These are phyloP conservation scores for Xylaria sp. DNA, from an alignment of 2,329 filamentous ascomycete genomes.

Conservation along the genomic window DNA sequence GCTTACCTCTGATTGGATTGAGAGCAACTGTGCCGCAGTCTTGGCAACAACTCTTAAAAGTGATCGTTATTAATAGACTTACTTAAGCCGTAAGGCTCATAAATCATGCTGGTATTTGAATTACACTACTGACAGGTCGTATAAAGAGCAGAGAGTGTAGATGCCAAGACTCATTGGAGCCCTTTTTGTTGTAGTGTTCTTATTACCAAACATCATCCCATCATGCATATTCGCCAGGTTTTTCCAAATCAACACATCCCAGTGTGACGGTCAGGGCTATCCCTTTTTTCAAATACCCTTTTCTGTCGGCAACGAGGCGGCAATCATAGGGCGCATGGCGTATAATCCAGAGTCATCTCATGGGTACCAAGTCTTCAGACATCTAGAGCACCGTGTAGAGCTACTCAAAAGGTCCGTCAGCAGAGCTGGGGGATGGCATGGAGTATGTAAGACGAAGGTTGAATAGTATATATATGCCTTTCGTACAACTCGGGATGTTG, in stretches of 20 bases:
- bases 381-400: neutral
- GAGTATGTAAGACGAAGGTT: neutral
- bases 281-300: constrained; percentile 17
- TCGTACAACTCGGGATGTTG: constrained; percentile 3
- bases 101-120: constrained; percentile 12
- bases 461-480: constrained; percentile 16
- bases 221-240: constrained; percentile 3
- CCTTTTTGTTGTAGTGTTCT: constrained; percentile 14
- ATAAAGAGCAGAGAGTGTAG: neutral
- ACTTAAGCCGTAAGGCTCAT: constrained; percentile 26
- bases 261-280: neutral
- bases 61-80: constrained; percentile 27
- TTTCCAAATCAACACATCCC: constrained; percentile 25
- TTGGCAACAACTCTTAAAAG: neutral
- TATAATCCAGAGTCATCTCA: constrained; percentile 16
- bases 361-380: constrained; percentile 15
- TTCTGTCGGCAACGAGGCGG: neutral
- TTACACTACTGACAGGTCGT: neutral
- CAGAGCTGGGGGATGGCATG: constrained; percentile 8
- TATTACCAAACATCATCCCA: constrained; percentile 8
- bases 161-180: constrained; percentile 10
- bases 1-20: constrained; percentile 18
- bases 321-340: neutral
- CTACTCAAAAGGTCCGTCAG: constrained; percentile 23
- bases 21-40: constrained; percentile 14